Evolutionary conservation across 2,329 filamentous ascomycete species (phyloP).

Genomic region (Penicillium sp.): DNA sequence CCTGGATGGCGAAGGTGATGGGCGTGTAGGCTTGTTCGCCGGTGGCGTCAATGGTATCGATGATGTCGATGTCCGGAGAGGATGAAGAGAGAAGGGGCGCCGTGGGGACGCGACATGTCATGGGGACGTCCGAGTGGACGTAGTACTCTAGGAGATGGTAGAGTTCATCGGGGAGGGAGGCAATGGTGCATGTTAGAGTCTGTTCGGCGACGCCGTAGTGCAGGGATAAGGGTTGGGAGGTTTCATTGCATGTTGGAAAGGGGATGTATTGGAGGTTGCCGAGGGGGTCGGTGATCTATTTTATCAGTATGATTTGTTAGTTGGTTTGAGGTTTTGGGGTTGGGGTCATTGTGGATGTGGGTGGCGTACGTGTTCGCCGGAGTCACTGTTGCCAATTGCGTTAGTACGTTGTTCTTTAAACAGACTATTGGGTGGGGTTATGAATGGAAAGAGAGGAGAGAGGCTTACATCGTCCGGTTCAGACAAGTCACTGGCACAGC

Average conservation of each 20-base stretch:
- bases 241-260: conserved; percentile 85
- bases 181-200: conserved; percentile 47
- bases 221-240: conserved; percentile 69
- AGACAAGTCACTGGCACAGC: conserved; percentile 62
- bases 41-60: too few species aligned
- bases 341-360: too few species aligned
- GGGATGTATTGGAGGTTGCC: conserved; percentile 86
- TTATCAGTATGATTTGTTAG: too few species aligned
- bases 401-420: too few species aligned
- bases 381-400: too few species aligned
- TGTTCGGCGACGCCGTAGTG: conserved; percentile 67
- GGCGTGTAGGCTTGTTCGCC: conserved; percentile 51
- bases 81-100: too few species aligned
- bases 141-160: conserved; percentile 68
- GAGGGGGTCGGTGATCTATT: conserved; percentile 66
- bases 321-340: too few species aligned
- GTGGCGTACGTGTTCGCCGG: too few species aligned
- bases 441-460: too few species aligned
- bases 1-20: conserved; percentile 80
- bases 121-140: conserved; percentile 91
- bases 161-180: conserved; percentile 45
- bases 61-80: too few species aligned
- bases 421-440: too few species aligned
- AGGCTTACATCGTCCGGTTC: conserved; percentile 63
- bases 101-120: conserved; percentile 80